Base-by-base conservation (phyloP, 352 stramenopile genomes). In the Peronospora belbahrii region DNA sequence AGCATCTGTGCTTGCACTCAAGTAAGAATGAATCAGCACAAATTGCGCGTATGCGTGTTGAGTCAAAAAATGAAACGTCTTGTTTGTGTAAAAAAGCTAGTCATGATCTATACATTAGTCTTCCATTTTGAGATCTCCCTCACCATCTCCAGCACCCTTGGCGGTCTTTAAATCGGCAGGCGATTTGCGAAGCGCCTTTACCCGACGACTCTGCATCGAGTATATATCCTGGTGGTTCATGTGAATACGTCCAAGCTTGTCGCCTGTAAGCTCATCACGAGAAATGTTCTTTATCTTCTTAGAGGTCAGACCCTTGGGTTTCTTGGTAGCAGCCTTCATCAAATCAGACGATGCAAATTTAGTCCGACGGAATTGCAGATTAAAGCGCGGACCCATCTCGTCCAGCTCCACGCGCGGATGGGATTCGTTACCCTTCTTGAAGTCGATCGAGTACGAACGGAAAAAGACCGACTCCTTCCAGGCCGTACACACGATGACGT, bases 211-310 rank as follows among this genome's bases (percentile, higher is more conserved):
- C 59, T 97, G 77, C 83, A 97, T 97, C 54, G 85, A 93, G 62
- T 96, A 96, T 55, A 99, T 83, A 74, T 99, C 88, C 74, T 98
- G 96, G 60, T 88, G 92, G 33, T 98, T 94, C 47, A 99, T 76
- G 79, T 99, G 97, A 71, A 99, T 88, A 54, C 94, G 87, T 52
- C 96, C 97, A 50, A 99, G 69, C 60, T 97, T 98, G 74, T 99
- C 95, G 57, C 96, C 95, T 67, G 98, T 98, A 38, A 97, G 70
- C 62, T 98, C 97, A 51, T 97, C 96, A 65, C 73, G 72, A 62
- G 95, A 94, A 60, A 99, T 96, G 64, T 97, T 97, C 83, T 98
- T 98, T 65, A 97, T 86, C 83, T 98, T 98, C 74, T 97, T 98
- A 17, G 84, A 69, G 40, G 90, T 82, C 36, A 95, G 57, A 39